Evolutionary conservation across 2,329 filamentous ascomycete genomes (phyloP).

Genomic region (Chrysoporthe cubensis): DNA sequence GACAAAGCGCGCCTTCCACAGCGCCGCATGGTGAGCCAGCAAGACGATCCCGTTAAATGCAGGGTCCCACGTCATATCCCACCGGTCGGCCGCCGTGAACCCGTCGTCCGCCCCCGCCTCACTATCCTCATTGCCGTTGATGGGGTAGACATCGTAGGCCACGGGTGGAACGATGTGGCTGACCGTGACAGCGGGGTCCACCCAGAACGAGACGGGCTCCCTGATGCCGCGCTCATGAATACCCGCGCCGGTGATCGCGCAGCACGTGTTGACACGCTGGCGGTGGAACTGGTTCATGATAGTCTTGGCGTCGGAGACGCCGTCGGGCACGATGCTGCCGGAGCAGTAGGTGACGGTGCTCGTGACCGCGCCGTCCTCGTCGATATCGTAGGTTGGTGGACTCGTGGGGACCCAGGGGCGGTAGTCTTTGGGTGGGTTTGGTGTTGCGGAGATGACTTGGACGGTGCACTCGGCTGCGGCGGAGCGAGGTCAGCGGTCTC

Average conservation of each 20-base stretch:
- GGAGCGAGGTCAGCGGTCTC: background rate
- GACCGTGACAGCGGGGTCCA: conserved; percentile 1
- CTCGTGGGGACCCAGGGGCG: background rate
- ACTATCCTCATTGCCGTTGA: background rate
- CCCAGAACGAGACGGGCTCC: background rate
- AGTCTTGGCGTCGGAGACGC: conserved; percentile 60
- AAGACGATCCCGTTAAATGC: conserved; percentile 4
- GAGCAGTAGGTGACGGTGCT: conserved; percentile 71
- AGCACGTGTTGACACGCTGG: background rate
- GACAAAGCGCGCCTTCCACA: conserved; percentile 17
- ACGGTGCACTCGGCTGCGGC: background rate
- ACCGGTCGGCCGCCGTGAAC: background rate
- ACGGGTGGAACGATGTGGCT: conserved; percentile 1
- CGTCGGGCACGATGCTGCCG: conserved; percentile 75
- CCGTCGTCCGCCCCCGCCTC: background rate
- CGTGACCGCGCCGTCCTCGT: background rate
- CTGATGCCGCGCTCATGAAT: background rate
- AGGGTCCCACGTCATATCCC: conserved; percentile 8
- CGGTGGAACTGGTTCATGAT: conserved; percentile 7
- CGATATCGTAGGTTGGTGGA: background rate
- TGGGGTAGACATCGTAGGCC: background rate
- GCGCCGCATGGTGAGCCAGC: background rate
- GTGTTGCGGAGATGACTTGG: background rate
- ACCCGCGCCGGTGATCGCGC: conserved; percentile 9
- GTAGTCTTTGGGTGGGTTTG: background rate